These are phyloP conservation scores for Daldinia sp. DNA, from an alignment of 2,329 filamentous ascomycete genomes.

Conservation along the genomic window DNA sequence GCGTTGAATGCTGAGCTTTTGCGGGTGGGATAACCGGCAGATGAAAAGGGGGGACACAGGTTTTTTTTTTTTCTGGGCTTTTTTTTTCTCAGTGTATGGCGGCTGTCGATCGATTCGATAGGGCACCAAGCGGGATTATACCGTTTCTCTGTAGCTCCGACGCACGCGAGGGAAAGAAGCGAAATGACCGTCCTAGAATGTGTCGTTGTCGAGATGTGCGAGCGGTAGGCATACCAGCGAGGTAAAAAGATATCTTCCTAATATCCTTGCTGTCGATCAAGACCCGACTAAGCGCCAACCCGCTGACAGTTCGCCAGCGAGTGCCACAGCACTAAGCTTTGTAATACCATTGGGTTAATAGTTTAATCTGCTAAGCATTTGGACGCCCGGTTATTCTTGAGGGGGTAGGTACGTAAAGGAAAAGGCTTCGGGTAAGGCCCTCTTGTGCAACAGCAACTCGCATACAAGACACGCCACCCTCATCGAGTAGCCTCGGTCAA, in stretches of 20 bases:
- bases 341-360: conserved; percentile 24
- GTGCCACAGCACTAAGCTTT: conserved; percentile 17
- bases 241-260: conserved; percentile 6
- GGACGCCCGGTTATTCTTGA: conserved; percentile 34
- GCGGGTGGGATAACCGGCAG: conserved; percentile 23
- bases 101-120: conserved; percentile 4
- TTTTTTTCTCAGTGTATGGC: conserved; percentile 18
- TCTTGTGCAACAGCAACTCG: conserved; percentile 40
- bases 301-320: conserved; percentile 37
- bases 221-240: conserved; percentile 8
- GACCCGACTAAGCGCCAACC: conserved; percentile 32
- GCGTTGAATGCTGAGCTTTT: conserved; percentile 24
- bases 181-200: background rate
- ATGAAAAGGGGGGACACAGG: conserved; percentile 17
- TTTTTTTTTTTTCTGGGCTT: no score
- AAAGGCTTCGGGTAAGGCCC: conserved; percentile 43
- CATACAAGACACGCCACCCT: conserved; percentile 36
- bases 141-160: background rate
- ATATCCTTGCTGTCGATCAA: conserved; percentile 42
- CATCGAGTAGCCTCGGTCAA: conserved; percentile 33
- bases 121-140: background rate
- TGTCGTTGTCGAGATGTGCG: conserved; percentile 5
- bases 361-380: conserved; percentile 23
- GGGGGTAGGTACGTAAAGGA: conserved; percentile 39
- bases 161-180: conserved; percentile 1